Percentiles rank a stretch among this genome's conserved stretches.
phyloP scores from a whole-genome alignment of 768 basidiomycete genomes.

The Mycena epipterygia region DNA sequence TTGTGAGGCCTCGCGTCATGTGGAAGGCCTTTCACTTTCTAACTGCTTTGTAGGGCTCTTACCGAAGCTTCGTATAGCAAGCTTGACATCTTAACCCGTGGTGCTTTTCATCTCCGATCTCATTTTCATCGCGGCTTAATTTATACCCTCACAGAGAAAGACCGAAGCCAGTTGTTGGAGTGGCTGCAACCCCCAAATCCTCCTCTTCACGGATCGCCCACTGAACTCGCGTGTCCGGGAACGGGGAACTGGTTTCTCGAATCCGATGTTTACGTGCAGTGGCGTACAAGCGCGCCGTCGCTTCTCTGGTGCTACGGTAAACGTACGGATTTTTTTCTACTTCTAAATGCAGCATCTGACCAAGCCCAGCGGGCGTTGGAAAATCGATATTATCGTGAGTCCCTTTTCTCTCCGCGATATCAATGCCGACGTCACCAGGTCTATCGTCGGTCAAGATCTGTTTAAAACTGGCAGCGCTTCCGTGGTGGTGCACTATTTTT shows the following conservation, averaged over 20 bases:
- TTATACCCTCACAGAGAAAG: slow-evolving; percentile 14
- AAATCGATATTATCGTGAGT: slow-evolving; percentile 28
- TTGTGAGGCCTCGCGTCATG: background rate
- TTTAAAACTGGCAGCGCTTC: too few species aligned
- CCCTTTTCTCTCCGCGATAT: background rate
- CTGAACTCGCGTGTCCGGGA: slow-evolving; percentile 19
- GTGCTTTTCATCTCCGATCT: background rate
- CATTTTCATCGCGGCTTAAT: background rate
- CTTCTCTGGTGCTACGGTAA: slow-evolving; percentile 30
- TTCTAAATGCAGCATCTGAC: background rate
- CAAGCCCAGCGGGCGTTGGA: slow-evolving; percentile 24
- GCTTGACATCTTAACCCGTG: background rate
- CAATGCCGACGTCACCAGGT: slow-evolving; percentile 5
- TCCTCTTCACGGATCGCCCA: slow-evolving; percentile 2
- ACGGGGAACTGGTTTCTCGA: slow-evolving; percentile 29
- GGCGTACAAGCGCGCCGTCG: slow-evolving; percentile 14
- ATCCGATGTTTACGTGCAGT: slow-evolving; percentile 19
- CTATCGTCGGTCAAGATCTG: slow-evolving; percentile 26
- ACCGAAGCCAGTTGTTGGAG: slow-evolving; percentile 9
- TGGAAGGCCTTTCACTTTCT: too few species aligned
- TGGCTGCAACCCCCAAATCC: slow-evolving; percentile 21
- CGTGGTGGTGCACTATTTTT: slow-evolving; percentile 19
- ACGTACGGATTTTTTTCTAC: slow-evolving; percentile 5
- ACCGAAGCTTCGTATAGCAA: slow-evolving; percentile 2
- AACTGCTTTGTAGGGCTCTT: background rate